Base-by-base conservation (phyloP, 371 early-diverging fungal species). In the Rhizopus arrhizus region DNA sequence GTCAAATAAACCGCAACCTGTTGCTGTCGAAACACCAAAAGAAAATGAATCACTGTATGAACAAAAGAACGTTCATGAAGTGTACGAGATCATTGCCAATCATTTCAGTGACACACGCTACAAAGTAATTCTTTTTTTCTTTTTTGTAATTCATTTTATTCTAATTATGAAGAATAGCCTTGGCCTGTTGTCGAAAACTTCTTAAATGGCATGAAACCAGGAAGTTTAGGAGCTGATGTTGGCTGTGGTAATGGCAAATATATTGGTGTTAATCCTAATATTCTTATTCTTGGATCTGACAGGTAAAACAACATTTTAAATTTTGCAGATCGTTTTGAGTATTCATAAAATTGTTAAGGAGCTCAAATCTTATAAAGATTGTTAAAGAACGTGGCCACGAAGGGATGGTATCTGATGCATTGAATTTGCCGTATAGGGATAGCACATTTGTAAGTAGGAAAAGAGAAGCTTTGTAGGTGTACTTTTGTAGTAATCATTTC, bases 241-340 rank as follows among this genome's bases (percentile, higher is more conserved):
- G 97, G 99, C 15, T 96, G 97, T 70, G 99, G 99, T 15, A 98
- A 98, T 78, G 99, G 99, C 50, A 98, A 98, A 73, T 96, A 98
- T 67, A 78, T 97, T 66, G 91, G 90, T 16, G 91, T 96, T 11
- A 93, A 94, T 64, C 78, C 74, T 6, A 80, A 86, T 35, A 62
- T 94, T 13, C 74, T 85, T 56, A 86, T 89, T 48, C 65, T 94
- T 31, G 98, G 97, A 32, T 91, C 91, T 1, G 96, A 97, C 67
- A 83, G 91, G 91, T 91, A 81, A 62, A 46, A 12, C 8, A 48
- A 22, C 10, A 11, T 32, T 13, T 16, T 35, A 12, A 40, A n/a
- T 11, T 43, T 13, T 11, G 8, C 15, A 11, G 11, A n/a, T n/a
- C 8, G 31, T 43, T 47, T 54, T 32, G 15, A 41, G 41, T 52